Conservation (phyloP, 2,329 filamentous ascomycete species). For the Penicillium nordicum region DNA sequence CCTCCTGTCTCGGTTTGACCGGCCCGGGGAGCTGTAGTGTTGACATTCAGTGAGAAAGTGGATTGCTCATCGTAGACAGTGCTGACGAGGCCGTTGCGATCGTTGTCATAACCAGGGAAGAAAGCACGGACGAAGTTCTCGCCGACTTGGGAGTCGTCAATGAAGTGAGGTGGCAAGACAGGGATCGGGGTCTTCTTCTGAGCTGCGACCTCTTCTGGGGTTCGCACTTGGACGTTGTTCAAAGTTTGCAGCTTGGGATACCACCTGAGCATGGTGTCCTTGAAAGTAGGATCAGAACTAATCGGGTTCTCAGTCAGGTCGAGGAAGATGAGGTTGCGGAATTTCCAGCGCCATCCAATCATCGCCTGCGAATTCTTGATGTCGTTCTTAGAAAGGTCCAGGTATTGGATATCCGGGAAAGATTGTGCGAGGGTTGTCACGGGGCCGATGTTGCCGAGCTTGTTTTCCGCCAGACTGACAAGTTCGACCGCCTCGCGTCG, state of each 20-base stretch:
- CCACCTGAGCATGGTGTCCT: conserved; percentile 70
- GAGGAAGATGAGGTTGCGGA: conserved; percentile 75
- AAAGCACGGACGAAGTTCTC: conserved; percentile 73
- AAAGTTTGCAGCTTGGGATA: conserved; percentile 77
- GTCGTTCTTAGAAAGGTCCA: conserved; percentile 83
- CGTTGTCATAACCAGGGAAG: conserved; percentile 68
- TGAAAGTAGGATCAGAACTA: conserved; percentile 59
- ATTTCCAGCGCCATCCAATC: conserved; percentile 73
- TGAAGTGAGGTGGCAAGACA: conserved; percentile 64
- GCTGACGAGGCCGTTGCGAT: conserved; percentile 60
- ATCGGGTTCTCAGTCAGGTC: conserved; percentile 76
- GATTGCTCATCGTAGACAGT: conserved; percentile 74
- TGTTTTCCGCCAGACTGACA: conserved; percentile 78
- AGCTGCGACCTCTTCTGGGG: conserved; percentile 64
- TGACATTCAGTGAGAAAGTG: conserved; percentile 71
- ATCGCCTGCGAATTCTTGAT: conserved; percentile 67
- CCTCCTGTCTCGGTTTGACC: conserved; percentile 46
- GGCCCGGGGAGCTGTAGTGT: conserved; percentile 56
- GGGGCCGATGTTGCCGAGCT: conserved; percentile 66
- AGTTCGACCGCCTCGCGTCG: conserved; percentile 77
- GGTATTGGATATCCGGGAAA: conserved; percentile 80
- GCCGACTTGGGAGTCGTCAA: conserved; percentile 70
- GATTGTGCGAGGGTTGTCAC: conserved; percentile 74
- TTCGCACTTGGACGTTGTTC: conserved; percentile 71
- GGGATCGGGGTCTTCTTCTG: conserved; percentile 58